Conservation (phyloP, 768 basidiomycete species). For the Boletellus sp. region DNA sequence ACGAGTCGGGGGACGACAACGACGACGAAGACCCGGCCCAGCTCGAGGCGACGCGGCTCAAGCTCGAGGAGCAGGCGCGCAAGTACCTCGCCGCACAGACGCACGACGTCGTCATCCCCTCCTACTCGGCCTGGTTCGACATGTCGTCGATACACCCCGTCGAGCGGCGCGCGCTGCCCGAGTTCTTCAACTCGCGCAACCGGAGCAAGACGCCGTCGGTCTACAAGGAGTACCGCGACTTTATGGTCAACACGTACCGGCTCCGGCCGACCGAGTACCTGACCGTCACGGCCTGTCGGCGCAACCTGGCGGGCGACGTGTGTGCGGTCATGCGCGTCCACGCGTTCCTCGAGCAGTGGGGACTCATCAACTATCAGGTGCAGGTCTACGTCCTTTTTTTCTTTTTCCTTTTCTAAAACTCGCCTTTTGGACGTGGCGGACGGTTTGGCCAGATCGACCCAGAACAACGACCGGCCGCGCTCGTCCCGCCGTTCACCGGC, state of each 20-base stretch:
- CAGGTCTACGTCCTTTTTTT: conserved; percentile 11
- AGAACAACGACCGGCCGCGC: conserved; percentile 87
- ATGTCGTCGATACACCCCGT: conserved; percentile 91
- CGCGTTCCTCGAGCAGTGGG: conserved; percentile 99
- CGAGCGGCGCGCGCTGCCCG: conserved; percentile 88
- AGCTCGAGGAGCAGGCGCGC: conserved; percentile 81
- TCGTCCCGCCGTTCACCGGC: conserved; percentile 96
- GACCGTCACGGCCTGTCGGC: conserved; percentile 93
- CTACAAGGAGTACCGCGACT: conserved; percentile 99
- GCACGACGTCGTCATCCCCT: conserved; percentile 95
- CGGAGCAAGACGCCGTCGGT: conserved; percentile 93
- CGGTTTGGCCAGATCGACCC: conserved; percentile 77
- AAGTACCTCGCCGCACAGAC: conserved; percentile 97
- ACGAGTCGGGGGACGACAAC: conserved; percentile 76
- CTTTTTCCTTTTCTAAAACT: not conserved
- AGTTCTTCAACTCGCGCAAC: conserved; percentile 97
- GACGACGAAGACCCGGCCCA: conserved; percentile 86
- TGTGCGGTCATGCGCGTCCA: conserved; percentile 99
- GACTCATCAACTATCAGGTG: conserved; percentile 97
- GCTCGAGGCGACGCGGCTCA: conserved; percentile 72
- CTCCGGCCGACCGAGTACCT: conserved; percentile 92
- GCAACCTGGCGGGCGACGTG: conserved; percentile 96
- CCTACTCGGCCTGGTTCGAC: conserved; percentile 97
- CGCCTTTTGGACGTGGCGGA: conserved; percentile 2
- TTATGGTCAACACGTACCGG: conserved; percentile 98